Evolutionary conservation across 192 early-diverging fungal genomes (phyloP).

Genomic region (Jimgerdemannia flammicorona): DNA sequence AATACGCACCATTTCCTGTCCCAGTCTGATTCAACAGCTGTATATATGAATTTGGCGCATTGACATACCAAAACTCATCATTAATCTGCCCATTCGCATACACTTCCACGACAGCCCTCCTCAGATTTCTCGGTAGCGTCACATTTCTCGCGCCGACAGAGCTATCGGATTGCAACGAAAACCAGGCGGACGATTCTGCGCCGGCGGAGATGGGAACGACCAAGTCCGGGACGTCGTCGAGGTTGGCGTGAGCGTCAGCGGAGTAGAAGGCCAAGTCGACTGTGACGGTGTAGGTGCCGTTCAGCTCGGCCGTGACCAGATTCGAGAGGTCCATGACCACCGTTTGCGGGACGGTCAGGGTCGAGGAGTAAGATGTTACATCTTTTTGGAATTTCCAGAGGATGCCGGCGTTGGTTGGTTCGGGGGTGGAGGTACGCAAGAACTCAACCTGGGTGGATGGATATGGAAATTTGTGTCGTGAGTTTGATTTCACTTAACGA

Average conservation of each 20-base stretch:
- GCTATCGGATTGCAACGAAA: not conserved
- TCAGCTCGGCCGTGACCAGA: constrained; percentile 9
- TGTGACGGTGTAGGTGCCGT: constrained; percentile 12
- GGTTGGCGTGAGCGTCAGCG: not conserved
- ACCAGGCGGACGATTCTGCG: constrained; percentile 7
- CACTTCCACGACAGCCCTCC: constrained; percentile 10
- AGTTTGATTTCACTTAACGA: not conserved
- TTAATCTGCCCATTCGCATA: constrained; percentile 15
- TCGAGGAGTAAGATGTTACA: constrained; percentile 7
- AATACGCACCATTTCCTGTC: too few species aligned
- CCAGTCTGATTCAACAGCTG: too few species aligned
- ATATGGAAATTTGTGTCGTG: too few species aligned
- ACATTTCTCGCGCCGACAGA: constrained; percentile 5
- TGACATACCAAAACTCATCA: constrained; percentile 21
- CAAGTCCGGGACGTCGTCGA: constrained; percentile 1
- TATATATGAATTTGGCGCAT: constrained; percentile 2
- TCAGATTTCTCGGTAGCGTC: constrained; percentile 10
- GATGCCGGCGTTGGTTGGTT: constrained; percentile 15
- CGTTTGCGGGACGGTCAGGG: constrained; percentile 2
- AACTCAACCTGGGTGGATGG: constrained; percentile 8
- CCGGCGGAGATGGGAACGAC: constrained; percentile 10
- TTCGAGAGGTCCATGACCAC: constrained; percentile 20
- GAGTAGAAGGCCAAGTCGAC: constrained; percentile 5
- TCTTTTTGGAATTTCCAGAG: constrained; percentile 16
- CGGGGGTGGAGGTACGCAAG: constrained; percentile 15